These are phyloP conservation scores for Blastocladiella britannica DNA, from an alignment of 192 early-diverging fungal genomes.

Conservation along the genomic window DNA sequence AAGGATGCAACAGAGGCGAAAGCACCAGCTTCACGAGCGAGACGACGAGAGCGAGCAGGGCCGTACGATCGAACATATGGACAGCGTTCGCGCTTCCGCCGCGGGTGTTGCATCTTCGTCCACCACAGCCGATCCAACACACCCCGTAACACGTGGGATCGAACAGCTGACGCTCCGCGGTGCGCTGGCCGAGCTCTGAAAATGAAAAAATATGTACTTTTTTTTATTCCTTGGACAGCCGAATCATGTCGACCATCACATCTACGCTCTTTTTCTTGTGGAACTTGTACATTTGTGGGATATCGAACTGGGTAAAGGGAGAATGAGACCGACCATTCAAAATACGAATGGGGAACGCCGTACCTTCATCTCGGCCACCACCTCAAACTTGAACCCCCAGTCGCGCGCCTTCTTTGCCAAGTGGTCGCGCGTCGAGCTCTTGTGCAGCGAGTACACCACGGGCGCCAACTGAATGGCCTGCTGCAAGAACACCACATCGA, in stretches of 20 bases:
- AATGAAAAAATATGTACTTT: conserved; percentile 7
- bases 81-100: no score
- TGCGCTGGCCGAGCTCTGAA: no score
- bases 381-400: conserved; percentile 49
- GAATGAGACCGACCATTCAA: no score
- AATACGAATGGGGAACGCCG: conserved; percentile 2
- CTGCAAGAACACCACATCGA: conserved; percentile 51
- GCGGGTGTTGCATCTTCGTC: no score
- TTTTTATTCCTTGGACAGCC: conserved; percentile 22
- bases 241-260: conserved; percentile 48
- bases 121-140: no score
- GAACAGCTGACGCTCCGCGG: no score
- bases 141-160: no score
- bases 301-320: conserved; percentile 29
- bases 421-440: conserved; percentile 51
- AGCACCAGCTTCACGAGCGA: not conserved
- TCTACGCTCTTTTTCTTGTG: conserved; percentile 53
- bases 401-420: conserved; percentile 44
- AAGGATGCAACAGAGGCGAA: not conserved
- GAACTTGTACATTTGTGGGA: conserved; percentile 61
- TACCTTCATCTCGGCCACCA: conserved; percentile 50
- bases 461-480: conserved; percentile 35
- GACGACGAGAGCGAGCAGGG: not conserved
- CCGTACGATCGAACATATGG: not conserved
- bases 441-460: conserved; percentile 59